Conservation (phyloP, 768 basidiomycete species). For the Psilocybe sp. region DNA sequence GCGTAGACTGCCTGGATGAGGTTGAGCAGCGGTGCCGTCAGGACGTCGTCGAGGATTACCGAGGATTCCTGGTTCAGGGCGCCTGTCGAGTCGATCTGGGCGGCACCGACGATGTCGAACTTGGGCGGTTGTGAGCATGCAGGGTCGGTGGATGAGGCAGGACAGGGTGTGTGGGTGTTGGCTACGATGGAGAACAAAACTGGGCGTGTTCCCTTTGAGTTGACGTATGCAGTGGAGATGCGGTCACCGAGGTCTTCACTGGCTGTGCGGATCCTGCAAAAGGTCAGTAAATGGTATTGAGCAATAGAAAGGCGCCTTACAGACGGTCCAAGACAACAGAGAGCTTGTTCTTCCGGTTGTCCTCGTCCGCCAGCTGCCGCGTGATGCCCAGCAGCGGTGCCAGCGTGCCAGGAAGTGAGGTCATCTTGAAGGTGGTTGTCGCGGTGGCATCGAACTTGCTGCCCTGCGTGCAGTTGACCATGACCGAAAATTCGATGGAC, state of each 20-base stretch:
- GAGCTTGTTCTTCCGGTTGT: conserved; percentile 7
- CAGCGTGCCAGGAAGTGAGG: conserved; percentile 16
- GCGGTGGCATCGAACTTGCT: conserved; percentile 13
- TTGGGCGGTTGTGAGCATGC: conserved; percentile 16
- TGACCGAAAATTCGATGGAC: conserved; percentile 17
- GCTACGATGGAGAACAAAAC: conserved; percentile 19
- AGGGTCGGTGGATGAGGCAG: conserved; percentile 13
- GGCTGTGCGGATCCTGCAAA: conserved; percentile 10
- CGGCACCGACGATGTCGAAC: conserved; percentile 14
- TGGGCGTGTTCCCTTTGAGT: conserved; percentile 15
- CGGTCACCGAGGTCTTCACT: conserved; percentile 13
- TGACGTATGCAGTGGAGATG: conserved; percentile 11
- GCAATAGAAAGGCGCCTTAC: background rate
- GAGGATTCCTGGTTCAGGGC: too few species aligned
- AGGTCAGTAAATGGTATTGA: background rate
- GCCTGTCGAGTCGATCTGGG: background rate
- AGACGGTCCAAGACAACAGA: conserved; percentile 7
- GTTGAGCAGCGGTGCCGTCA: conserved; percentile 14
- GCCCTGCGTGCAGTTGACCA: conserved; percentile 14
- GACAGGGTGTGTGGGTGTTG: conserved; percentile 17
- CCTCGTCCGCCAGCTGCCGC: conserved; percentile 5
- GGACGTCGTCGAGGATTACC: conserved; percentile 8
- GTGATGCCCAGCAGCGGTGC: conserved; percentile 12
- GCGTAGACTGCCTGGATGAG: conserved; percentile 21
- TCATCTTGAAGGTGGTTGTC: conserved; percentile 14